These are phyloP conservation scores for Penicillium silybi DNA, from an alignment of 495 filamentous ascomycete genomes.

Conservation along the genomic window DNA sequence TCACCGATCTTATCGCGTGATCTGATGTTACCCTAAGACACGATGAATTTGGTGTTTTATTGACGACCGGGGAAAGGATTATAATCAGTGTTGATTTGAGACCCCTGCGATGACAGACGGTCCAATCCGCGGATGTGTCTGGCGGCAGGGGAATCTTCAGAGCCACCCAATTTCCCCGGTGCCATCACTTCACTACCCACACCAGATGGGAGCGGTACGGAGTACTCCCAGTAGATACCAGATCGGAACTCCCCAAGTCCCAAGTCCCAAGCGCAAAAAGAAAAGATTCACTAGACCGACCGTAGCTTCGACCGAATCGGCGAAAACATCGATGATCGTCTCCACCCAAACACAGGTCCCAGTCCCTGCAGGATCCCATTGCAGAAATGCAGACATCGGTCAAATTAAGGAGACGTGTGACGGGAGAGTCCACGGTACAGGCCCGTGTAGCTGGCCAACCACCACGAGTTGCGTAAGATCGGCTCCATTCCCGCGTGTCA, in stretches of 20 bases:
- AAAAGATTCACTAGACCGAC: conserved; percentile 4
- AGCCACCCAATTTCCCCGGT: background rate
- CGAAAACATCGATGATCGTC: conserved; percentile 9
- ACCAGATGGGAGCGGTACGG: background rate
- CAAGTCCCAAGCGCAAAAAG: background rate
- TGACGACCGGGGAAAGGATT: background rate
- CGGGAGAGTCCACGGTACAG: background rate
- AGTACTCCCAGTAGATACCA: background rate
- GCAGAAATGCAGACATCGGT: background rate
- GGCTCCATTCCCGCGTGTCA: conserved; percentile 24
- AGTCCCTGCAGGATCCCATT: conserved; percentile 7
- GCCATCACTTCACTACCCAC: background rate
- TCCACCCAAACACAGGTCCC: conserved; percentile 7
- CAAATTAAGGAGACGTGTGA: background rate
- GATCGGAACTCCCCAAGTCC: too few species aligned
- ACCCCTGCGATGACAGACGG: background rate
- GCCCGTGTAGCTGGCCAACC: background rate
- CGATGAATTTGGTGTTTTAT: too few species aligned
- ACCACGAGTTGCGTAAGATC: conserved; percentile 17
- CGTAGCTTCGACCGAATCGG: conserved; percentile 9
- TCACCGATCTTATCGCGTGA: background rate
- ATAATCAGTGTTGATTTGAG: background rate
- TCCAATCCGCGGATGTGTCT: background rate
- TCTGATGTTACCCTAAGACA: background rate
- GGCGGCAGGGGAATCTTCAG: background rate